Evolutionary conservation across 1,284 basidiomycete species (phyloP).

Genomic region (Pseudozyma sp.): DNA sequence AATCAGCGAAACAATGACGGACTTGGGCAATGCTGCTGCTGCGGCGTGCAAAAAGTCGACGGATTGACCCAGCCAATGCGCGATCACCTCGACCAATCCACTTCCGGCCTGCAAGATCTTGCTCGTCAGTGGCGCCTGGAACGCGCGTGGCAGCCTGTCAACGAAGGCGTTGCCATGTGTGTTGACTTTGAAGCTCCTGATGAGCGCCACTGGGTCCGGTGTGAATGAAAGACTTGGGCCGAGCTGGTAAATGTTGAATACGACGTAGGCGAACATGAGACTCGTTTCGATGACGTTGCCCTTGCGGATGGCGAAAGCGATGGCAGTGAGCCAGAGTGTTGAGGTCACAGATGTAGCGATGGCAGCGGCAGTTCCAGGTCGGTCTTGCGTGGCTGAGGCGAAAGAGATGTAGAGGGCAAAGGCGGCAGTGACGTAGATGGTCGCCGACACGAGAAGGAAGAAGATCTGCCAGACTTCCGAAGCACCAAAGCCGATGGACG

Average conservation of each 20-base stretch:
- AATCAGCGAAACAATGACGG: conserved; percentile 64
- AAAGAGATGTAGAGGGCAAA: conserved; percentile 64
- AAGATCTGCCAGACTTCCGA: conserved; percentile 67
- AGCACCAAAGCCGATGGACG: conserved; percentile 59
- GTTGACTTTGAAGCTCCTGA: conserved; percentile 63
- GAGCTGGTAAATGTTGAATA: conserved; percentile 67
- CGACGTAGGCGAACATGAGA: conserved; percentile 67
- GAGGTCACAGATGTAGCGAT: conserved; percentile 62
- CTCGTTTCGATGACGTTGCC: conserved; percentile 68
- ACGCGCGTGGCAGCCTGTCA: conserved; percentile 25
- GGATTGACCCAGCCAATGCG: conserved; percentile 54
- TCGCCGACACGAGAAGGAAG: conserved; percentile 63
- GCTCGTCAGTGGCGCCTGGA: conserved; percentile 33
- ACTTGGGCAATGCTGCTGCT: conserved; percentile 59
- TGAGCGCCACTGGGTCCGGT: conserved; percentile 63
- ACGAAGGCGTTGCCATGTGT: conserved; percentile 42
- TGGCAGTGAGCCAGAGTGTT: conserved; percentile 66
- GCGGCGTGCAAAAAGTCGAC: conserved; percentile 59
- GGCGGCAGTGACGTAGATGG: conserved; percentile 63
- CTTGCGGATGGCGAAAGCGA: conserved; percentile 65
- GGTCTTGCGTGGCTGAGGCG: conserved; percentile 59
- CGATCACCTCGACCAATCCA: conserved; percentile 50
- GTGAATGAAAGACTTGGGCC: conserved; percentile 58
- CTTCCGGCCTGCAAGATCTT: conserved; percentile 44
- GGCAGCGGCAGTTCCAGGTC: conserved; percentile 59